A percentile compares a stretch with the other conserved stretches of the same genome.
Conservation (phyloP, 805 yeast species). For the Maudiozyma bulderi region DNA sequence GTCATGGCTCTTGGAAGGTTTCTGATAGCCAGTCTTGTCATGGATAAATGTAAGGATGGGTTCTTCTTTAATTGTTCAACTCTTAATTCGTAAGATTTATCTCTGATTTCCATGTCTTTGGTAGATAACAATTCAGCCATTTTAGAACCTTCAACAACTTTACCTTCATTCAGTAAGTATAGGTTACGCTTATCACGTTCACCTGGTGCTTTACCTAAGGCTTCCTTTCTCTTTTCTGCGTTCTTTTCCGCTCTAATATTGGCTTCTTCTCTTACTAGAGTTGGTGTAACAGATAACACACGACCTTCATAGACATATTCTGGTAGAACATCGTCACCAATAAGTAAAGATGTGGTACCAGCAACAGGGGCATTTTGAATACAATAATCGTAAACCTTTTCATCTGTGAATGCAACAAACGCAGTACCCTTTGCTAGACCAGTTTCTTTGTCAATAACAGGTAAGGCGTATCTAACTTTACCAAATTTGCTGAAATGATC, state of each 20-base stretch:
- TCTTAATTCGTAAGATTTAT: slow-evolving; percentile 75
- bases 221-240: slow-evolving; percentile 61
- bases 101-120: slow-evolving; percentile 78
- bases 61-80: slow-evolving; percentile 85
- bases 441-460: slow-evolving; percentile 78
- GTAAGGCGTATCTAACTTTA: slow-evolving; percentile 81
- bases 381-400: slow-evolving; percentile 58
- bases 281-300: slow-evolving; percentile 69
- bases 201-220: slow-evolving; percentile 69
- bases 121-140: slow-evolving; percentile 59
- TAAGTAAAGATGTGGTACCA: slow-evolving; percentile 53
- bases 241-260: slow-evolving; percentile 61
- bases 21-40: slow-evolving; percentile 90
- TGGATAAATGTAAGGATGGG: slow-evolving; percentile 83
- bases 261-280: slow-evolving; percentile 84
- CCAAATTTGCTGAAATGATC: slow-evolving; percentile 82
- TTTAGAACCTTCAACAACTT: slow-evolving; percentile 72
- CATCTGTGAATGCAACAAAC: slow-evolving; percentile 71
- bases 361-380: slow-evolving; percentile 69
- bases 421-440: slow-evolving; percentile 92
- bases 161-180: slow-evolving; percentile 86
- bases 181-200: slow-evolving; percentile 78
- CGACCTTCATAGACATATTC: slow-evolving; percentile 89
- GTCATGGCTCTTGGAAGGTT: slow-evolving; percentile 90
- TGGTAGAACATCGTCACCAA: slow-evolving; percentile 88